Evolutionary conservation across 2,329 filamentous ascomycete genomes (phyloP).

Genomic region (Blastomyces gilchristii): DNA sequence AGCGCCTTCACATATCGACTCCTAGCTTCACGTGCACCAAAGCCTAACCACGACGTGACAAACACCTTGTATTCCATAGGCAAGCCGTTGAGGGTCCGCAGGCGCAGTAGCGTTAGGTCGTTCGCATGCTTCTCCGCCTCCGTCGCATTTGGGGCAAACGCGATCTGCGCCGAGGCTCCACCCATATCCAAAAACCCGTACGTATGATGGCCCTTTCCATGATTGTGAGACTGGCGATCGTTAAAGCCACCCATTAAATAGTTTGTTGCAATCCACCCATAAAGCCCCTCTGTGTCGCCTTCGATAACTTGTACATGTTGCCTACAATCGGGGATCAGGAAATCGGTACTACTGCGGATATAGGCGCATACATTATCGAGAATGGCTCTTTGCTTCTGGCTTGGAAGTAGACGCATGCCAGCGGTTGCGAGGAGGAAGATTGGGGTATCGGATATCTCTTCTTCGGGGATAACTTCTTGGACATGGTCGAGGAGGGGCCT

Average conservation of each 20-base stretch:
- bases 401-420: slow-evolving; percentile 77
- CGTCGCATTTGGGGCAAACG: slow-evolving; percentile 87
- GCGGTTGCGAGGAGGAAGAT: slow-evolving; percentile 94
- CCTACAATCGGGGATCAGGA: slow-evolving; percentile 80
- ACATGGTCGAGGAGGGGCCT: slow-evolving; percentile 72
- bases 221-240: slow-evolving; percentile 58
- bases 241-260: slow-evolving; percentile 91
- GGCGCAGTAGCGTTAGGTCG: slow-evolving; percentile 73
- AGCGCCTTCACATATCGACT: slow-evolving; percentile 71
- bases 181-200: slow-evolving; percentile 99
- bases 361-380: slow-evolving; percentile 74
- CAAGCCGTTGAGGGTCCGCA: slow-evolving; percentile 72
- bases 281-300: slow-evolving; percentile 89
- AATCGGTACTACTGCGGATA: slow-evolving; percentile 63
- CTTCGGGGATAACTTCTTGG: slow-evolving; percentile 61
- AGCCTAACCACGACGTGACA: slow-evolving; percentile 92
- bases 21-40: slow-evolving; percentile 90
- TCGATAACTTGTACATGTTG: slow-evolving; percentile 88
- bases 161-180: slow-evolving; percentile 92
- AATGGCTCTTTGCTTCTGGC: slow-evolving; percentile 60
- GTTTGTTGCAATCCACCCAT: slow-evolving; percentile 96
- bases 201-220: slow-evolving; percentile 82
- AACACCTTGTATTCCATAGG: slow-evolving; percentile 79
- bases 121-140: slow-evolving; percentile 83
- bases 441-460: slow-evolving; percentile 72